These are phyloP conservation scores for Stagonosporopsis cucurbitacearum DNA, from an alignment of 2,329 filamentous ascomycete species.

Conservation along the genomic window DNA sequence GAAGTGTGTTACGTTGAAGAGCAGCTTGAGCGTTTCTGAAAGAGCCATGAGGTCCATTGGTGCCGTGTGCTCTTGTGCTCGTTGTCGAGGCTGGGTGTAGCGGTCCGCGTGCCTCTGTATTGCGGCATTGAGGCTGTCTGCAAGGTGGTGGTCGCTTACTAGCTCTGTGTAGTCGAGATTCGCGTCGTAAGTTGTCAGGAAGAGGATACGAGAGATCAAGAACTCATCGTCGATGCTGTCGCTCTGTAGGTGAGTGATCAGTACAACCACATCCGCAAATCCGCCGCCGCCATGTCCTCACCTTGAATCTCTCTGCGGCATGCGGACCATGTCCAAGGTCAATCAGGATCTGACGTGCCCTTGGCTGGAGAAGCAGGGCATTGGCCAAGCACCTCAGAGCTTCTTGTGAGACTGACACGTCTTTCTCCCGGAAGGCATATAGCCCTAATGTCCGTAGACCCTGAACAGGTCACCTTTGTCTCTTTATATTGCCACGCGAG, in stretches of 20 bases:
- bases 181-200: slow-evolving; percentile 79
- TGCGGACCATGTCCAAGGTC: slow-evolving; percentile 71
- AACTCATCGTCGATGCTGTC: slow-evolving; percentile 87
- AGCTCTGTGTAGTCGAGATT: slow-evolving; percentile 70
- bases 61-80: slow-evolving; percentile 45
- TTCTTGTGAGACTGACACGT: slow-evolving; percentile 67
- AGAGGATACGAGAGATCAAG: slow-evolving; percentile 77
- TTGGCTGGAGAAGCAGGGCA: slow-evolving; percentile 72
- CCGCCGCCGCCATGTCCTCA: slow-evolving; percentile 25
- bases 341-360: slow-evolving; percentile 74
- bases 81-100: slow-evolving; percentile 51
- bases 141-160: slow-evolving; percentile 70
- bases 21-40: slow-evolving; percentile 80
- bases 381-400: slow-evolving; percentile 86
- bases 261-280: background rate
- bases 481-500: background rate
- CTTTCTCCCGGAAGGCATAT: slow-evolving; percentile 74
- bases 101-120: slow-evolving; percentile 67
- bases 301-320: slow-evolving; percentile 73
- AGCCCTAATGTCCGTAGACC: slow-evolving; percentile 75
- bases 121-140: slow-evolving; percentile 72
- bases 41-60: slow-evolving; percentile 81
- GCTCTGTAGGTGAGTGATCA: slow-evolving; percentile 52
- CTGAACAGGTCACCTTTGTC: slow-evolving; percentile 53
- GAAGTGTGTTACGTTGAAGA: slow-evolving; percentile 86